Evolutionary conservation across 495 filamentous ascomycete genomes (phyloP).

Genomic region (Rusavskia elegans): DNA sequence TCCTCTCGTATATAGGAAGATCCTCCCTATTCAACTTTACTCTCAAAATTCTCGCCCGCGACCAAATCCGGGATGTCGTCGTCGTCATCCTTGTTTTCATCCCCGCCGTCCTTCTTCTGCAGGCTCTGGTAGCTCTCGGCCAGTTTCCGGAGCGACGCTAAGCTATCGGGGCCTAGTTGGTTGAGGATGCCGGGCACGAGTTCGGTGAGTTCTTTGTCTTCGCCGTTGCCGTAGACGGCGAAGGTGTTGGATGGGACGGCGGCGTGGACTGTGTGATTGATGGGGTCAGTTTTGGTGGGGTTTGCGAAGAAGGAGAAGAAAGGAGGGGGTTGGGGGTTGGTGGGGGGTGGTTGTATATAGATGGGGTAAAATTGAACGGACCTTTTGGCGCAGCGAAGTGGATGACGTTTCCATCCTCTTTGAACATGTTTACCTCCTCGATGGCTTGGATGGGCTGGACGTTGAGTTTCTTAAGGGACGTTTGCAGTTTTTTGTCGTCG

Average conservation of each 20-base stretch:
- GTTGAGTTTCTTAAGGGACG: conserved; percentile 85
- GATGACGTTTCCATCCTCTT: conserved; percentile 98
- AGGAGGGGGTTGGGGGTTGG: not conserved
- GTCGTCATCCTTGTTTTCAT: conserved; percentile 57
- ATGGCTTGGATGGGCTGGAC: conserved; percentile 96
- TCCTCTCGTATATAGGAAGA: too few species aligned
- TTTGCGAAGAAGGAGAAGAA: not conserved
- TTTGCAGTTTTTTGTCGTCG: conserved; percentile 99
- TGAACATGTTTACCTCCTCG: conserved; percentile 99
- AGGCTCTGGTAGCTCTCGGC: conserved; percentile 99
- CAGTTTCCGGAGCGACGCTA: conserved; percentile 94
- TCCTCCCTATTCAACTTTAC: conserved; percentile 62
- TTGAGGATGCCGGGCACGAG: conserved; percentile 98
- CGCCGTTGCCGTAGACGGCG: conserved; percentile 95
- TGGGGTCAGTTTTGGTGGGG: not conserved
- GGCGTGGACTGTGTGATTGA: conserved; percentile 58
- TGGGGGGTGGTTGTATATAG: not conserved
- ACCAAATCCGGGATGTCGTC: conserved; percentile 93
- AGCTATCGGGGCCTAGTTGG: conserved; percentile 93
- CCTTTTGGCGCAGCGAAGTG: conserved; percentile 96
- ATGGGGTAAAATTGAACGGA: conserved; percentile 25
- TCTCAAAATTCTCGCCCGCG: conserved; percentile 91
- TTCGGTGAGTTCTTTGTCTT: conserved; percentile 99
- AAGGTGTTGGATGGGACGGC: conserved; percentile 95
- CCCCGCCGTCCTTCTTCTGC: conserved; percentile 66